Evolutionary conservation across 2,329 filamentous ascomycete species (phyloP).

Genomic region (Xylaria sp.): DNA sequence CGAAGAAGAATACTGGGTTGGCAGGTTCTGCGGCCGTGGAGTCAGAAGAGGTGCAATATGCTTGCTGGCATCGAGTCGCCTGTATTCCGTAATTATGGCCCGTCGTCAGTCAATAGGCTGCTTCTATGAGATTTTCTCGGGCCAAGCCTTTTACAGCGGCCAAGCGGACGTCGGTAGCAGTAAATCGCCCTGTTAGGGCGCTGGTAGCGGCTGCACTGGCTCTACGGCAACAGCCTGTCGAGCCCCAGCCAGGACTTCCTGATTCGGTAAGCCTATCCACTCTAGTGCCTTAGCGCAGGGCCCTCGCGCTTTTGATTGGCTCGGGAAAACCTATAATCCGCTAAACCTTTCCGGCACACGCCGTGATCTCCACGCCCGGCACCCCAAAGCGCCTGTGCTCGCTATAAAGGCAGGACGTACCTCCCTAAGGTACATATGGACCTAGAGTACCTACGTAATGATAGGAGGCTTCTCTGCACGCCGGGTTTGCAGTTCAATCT

Average conservation of each 20-base stretch:
- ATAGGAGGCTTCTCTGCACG: too few relatives aligned
- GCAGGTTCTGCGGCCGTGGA: constrained; percentile 11
- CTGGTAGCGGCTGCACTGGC: constrained; percentile 7
- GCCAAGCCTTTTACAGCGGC: constrained; percentile 14
- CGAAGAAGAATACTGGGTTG: not conserved
- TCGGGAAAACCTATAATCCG: constrained; percentile 30
- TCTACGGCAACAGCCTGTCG: constrained; percentile 7
- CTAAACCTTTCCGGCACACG: constrained; percentile 25
- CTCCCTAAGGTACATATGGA: too few relatives aligned
- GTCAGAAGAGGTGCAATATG: constrained; percentile 10
- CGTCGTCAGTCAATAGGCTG: constrained; percentile 11
- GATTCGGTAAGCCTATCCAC: constrained; percentile 27
- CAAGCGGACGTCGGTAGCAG: constrained; percentile 9
- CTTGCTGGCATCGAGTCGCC: not conserved
- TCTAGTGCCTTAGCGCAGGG: constrained; percentile 16
- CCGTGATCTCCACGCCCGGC: constrained; percentile 7
- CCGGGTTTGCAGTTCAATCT: too few relatives aligned
- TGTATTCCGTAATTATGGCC: constrained; percentile 3
- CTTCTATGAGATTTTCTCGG: constrained; percentile 32
- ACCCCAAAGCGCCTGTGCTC: not conserved
- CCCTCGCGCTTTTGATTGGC: constrained; percentile 21
- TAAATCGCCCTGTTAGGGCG: constrained; percentile 15
- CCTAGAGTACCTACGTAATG: too few relatives aligned
- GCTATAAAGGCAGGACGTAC: too few relatives aligned
- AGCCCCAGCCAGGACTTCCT: constrained; percentile 26